phyloP scores from a whole-genome alignment of 148 eudicot genomes.

The Rhododendron vialii region DNA sequence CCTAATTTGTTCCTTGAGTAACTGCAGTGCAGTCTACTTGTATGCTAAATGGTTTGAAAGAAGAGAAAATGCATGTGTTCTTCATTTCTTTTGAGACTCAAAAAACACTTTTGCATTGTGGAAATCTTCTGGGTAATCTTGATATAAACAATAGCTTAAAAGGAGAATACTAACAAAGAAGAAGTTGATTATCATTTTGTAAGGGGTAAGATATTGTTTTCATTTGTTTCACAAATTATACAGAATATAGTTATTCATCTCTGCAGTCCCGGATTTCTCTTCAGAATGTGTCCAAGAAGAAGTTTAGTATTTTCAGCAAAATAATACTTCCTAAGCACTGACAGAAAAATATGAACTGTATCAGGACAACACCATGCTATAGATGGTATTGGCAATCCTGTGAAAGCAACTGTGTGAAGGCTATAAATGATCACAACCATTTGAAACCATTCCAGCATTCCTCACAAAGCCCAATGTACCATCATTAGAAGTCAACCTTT shows the following conservation, averaged over 20 bases:
- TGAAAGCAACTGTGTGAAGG: conserved; percentile 27
- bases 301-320: not conserved
- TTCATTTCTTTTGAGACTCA: not conserved
- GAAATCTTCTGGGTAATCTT: not conserved
- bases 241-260: not conserved
- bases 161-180: not conserved
- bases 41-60: conserved; percentile 6
- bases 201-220: not conserved
- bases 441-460: not conserved
- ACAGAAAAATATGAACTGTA: not conserved
- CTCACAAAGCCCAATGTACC: conserved; percentile 26
- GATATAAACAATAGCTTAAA: not conserved
- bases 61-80: not conserved
- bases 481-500: conserved; percentile 10
- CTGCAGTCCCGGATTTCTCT: not conserved
- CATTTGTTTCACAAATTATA: not conserved
- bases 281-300: not conserved
- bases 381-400: conserved; percentile 7
- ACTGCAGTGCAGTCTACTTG: conserved; percentile 3
- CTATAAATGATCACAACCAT: conserved; percentile 10
- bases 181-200: not conserved
- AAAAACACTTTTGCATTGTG: not conserved
- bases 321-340: not conserved
- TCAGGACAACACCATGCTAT: not conserved
- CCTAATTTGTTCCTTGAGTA: not conserved